Percentiles rank a stretch among this genome's conserved stretches.
phyloP scores from a whole-genome alignment of 2,329 filamentous ascomycete genomes.

The Raffaelea ambrosiae region DNA sequence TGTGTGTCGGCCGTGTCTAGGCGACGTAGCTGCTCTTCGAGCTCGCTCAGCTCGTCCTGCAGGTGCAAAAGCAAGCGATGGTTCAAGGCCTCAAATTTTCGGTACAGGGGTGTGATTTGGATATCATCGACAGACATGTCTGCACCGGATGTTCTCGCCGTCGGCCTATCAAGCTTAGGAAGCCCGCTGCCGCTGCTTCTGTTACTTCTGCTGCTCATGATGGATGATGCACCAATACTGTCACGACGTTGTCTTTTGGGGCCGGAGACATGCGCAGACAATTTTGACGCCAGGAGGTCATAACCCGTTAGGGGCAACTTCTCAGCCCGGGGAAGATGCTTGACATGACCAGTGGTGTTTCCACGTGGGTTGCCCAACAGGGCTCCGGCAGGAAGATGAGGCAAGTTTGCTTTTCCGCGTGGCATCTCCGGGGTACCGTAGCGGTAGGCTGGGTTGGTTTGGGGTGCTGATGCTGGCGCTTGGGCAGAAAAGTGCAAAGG shows the following conservation, averaged over 20 bases:
- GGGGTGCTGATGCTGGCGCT: constrained; percentile 1
- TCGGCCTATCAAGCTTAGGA: no score
- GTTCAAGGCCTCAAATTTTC: constrained; percentile 73
- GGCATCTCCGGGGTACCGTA: constrained; percentile 36
- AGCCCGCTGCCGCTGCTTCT: not conserved
- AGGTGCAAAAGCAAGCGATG: constrained; percentile 75
- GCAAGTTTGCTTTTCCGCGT: constrained; percentile 26
- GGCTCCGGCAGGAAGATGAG: constrained; percentile 25
- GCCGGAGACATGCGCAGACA: constrained; percentile 28
- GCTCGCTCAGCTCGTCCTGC: constrained; percentile 74
- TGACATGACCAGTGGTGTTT: constrained; percentile 22
- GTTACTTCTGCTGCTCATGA: constrained; percentile 3
- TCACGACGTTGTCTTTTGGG: constrained; percentile 11
- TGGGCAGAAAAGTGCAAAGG: no score
- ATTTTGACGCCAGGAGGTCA: constrained; percentile 49
- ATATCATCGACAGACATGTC: not conserved
- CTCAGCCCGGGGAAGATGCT: constrained; percentile 29
- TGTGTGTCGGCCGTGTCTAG: constrained; percentile 55
- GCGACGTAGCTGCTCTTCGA: constrained; percentile 67
- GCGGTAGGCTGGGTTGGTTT: constrained; percentile 15
- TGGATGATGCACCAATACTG: constrained; percentile 6
- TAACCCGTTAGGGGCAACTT: constrained; percentile 48
- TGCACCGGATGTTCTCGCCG: not conserved
- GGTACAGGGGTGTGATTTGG: constrained; percentile 57
- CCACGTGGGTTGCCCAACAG: constrained; percentile 29